Base-by-base conservation (phyloP, 371 early-diverging fungal genomes). In the Mucor indicus region DNA sequence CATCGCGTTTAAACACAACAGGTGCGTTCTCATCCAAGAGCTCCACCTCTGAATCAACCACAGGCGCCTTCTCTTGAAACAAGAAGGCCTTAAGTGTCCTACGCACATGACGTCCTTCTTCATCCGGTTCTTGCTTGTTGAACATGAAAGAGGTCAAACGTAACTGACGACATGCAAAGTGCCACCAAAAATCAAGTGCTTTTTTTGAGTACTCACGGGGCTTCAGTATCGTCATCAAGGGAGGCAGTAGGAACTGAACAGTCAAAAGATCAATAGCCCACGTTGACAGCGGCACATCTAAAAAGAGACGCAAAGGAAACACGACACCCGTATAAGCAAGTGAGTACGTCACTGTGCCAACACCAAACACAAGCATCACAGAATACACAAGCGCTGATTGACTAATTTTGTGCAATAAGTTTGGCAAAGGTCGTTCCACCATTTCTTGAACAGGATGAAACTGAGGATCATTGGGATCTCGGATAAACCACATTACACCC, bases 401-500 rank as follows among this genome's bases (percentile, higher is more conserved):
- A 10, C 78, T 81, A 30, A 97, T 80, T 63, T 92, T 94, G 50
- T 82, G 75, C 38, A 92, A 60, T 57, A 95, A 86, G 11, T 78
- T 66, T 7, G 77, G 57, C 12, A 89, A 64, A 16, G 91, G 86
- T 8, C 87, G 77, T 48, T 94, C 92, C 0, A 92, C 62, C 50
- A 91, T 86, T 60, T 97, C 98, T 47, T 86, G 85, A 44, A 97
- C 86, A 1, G 96, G 94, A 52, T 92, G 87, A 64, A 92, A 93
- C 22, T 89, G 83, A 5, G 94, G 92, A 60, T 96, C 96, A 44
- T 91, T 91, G 3, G 98, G 96, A 50, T 97, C 94, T 29, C 96
- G 86, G 40, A 96, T 90, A 58, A 95, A 96, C 95, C 96, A 95
- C 79, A 96, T 82, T 19, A 96, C 92, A 15, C 96, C 95, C 0